Percentiles rank a stretch among this genome's conserved stretches.
Evolutionary conservation across 371 early-diverging fungal species (phyloP).

Genomic region (Mucor saturninus): DNA sequence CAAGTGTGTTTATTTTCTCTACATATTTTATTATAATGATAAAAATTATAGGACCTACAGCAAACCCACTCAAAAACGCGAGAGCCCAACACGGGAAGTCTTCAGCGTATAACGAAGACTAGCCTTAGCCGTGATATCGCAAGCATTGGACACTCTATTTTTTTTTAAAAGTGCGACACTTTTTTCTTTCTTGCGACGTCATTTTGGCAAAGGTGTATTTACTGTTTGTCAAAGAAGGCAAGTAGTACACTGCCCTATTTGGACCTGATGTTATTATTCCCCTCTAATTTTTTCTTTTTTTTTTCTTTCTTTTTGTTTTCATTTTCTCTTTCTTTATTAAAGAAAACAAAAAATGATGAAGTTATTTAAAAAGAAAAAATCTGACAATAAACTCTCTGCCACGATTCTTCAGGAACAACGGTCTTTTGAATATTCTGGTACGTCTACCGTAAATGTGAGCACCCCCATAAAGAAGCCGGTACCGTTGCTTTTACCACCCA

Average conservation of each 20-base stretch:
- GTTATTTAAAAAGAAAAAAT: constrained; percentile 19
- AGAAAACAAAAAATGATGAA: constrained; percentile 2
- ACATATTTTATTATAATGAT: too few relatives aligned
- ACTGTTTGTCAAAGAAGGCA: neutral
- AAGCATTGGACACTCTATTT: too few relatives aligned
- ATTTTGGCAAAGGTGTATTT: too few relatives aligned
- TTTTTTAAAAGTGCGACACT: too few relatives aligned
- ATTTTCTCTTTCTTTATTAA: neutral
- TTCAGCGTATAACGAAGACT: too few relatives aligned
- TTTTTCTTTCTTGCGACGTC: too few relatives aligned
- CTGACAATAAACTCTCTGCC: constrained; percentile 6
- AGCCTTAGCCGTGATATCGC: too few relatives aligned
- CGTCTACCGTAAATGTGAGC: neutral
- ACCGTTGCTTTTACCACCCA: neutral
- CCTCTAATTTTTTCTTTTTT: neutral
- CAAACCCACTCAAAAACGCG: too few relatives aligned
- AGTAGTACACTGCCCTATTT: neutral
- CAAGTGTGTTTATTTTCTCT: too few relatives aligned
- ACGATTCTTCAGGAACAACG: neutral
- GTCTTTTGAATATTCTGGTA: neutral
- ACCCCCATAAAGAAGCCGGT: constrained; percentile 2
- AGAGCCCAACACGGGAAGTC: too few relatives aligned
- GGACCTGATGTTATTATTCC: constrained; percentile 11
- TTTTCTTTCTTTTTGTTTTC: neutral
- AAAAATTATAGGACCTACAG: too few relatives aligned